Conservation (phyloP, 2,329 filamentous ascomycete genomes). For the Myriosclerotinia curreyana region DNA sequence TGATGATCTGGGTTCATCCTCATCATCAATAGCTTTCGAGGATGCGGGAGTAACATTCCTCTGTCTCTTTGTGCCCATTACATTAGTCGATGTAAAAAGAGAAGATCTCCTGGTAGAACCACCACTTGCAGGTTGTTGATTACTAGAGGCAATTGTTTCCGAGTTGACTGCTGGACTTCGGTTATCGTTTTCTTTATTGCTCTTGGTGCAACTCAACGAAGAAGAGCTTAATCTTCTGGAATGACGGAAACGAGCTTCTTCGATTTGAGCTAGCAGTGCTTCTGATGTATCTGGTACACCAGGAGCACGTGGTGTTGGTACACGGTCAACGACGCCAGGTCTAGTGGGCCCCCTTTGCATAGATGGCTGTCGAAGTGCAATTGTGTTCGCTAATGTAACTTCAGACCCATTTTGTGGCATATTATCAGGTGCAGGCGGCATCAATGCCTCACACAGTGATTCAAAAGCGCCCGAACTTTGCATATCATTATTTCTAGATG, state of each 20-base stretch:
- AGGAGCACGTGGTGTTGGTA: neutral
- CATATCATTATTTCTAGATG: conserved; percentile 30
- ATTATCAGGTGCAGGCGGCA: conserved; percentile 34
- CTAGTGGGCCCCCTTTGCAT: conserved; percentile 2
- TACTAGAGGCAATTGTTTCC: conserved; percentile 1
- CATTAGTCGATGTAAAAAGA: conserved; percentile 28
- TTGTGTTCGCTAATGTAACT: neutral
- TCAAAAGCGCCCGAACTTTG: conserved; percentile 35
- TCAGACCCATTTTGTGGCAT: conserved; percentile 30
- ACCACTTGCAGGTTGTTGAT: conserved; percentile 7
- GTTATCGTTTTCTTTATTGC: conserved; percentile 15
- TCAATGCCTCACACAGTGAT: conserved; percentile 36
- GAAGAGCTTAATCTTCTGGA: conserved; percentile 18
- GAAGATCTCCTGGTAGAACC: conserved; percentile 26
- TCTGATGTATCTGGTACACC: neutral
- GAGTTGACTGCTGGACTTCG: neutral
- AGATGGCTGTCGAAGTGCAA: conserved; percentile 5
- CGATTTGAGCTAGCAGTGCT: conserved; percentile 10
- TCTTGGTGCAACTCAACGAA: neutral
- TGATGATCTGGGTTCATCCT: conserved; percentile 43
- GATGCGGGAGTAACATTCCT: conserved; percentile 49
- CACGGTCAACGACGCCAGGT: neutral
- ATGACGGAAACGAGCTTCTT: conserved; percentile 8
- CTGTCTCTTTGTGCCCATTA: conserved; percentile 43
- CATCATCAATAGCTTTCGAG: conserved; percentile 47